Conservation (phyloP, 345 rosid genomes). For the Eucalyptus melliodora region DNA sequence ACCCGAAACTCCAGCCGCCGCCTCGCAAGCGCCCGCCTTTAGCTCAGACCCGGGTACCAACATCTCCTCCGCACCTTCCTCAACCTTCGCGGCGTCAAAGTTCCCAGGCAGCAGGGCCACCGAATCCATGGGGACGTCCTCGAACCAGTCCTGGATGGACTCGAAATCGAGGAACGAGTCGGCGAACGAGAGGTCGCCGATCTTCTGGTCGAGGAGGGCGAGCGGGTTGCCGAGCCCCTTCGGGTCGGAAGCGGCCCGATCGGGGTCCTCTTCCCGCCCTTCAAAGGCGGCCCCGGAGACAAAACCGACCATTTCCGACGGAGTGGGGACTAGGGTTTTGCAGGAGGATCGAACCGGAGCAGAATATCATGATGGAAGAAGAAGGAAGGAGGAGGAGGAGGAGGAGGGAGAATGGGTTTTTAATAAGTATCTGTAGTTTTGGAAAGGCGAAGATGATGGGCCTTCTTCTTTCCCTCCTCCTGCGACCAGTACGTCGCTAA, state of each 20-base stretch:
- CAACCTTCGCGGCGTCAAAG: not conserved
- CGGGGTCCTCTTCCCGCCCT: not conserved
- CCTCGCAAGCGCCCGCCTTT: not conserved
- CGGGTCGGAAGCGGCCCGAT: conserved; percentile 12
- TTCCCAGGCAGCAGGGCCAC: not conserved
- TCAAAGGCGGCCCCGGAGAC: conserved; percentile 12
- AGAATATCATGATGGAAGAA: not conserved
- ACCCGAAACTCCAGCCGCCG: not conserved
- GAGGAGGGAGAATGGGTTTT: not conserved
- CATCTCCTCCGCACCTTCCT: not conserved
- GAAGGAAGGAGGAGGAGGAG: not conserved
- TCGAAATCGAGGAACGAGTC: conserved; percentile 65
- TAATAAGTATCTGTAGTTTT: not conserved
- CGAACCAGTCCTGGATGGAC: conserved; percentile 36
- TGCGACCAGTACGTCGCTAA: not conserved
- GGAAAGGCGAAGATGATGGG: not conserved
- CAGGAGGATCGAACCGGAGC: not conserved
- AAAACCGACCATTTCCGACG: conserved; percentile 37
- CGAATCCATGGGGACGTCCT: conserved; percentile 12
- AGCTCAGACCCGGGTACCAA: not conserved
- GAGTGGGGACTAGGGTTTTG: not conserved
- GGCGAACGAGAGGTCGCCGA: conserved; percentile 10
- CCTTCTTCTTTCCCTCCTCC: not conserved
- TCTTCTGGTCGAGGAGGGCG: conserved; percentile 12
- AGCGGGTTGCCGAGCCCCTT: conserved; percentile 8